A percentile compares a stretch with the other conserved stretches of the same genome.
phyloP scores from a whole-genome alignment of 2,329 filamentous ascomycete genomes.

The Hymenoscyphus albidus region DNA sequence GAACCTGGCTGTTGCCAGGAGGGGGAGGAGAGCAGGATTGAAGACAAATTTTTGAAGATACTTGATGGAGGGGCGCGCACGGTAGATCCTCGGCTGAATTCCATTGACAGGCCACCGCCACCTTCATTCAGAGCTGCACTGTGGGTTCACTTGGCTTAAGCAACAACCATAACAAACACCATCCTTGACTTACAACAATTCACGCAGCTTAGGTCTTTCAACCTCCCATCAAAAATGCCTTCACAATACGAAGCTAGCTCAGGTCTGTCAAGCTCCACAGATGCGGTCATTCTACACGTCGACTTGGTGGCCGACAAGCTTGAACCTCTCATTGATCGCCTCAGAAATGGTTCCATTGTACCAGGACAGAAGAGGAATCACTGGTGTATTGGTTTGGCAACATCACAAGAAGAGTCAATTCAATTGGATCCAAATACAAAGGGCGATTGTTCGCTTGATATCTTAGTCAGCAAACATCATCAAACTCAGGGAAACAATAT shows the following conservation, averaged over 20 bases:
- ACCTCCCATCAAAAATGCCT: neutral
- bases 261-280: neutral
- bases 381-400: neutral
- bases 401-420: neutral
- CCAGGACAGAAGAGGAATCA: constrained; percentile 4
- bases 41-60: constrained; percentile 4
- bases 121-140: neutral
- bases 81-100: neutral
- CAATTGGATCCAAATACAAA: neutral
- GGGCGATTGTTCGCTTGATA: neutral
- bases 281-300: neutral
- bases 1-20: constrained; percentile 27
- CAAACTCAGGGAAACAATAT: neutral
- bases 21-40: constrained; percentile 23
- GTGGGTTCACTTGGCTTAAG: neutral
- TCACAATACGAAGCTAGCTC: neutral
- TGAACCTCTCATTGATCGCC: neutral
- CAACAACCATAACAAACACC: neutral
- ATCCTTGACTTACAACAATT: neutral
- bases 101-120: neutral
- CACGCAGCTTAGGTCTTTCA: neutral
- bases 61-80: constrained; percentile 3
- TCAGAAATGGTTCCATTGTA: neutral
- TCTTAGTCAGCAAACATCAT: neutral
- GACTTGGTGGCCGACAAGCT: neutral